Base-by-base conservation (phyloP, 352 stramenopile species). In the Phytophthora lateralis region DNA sequence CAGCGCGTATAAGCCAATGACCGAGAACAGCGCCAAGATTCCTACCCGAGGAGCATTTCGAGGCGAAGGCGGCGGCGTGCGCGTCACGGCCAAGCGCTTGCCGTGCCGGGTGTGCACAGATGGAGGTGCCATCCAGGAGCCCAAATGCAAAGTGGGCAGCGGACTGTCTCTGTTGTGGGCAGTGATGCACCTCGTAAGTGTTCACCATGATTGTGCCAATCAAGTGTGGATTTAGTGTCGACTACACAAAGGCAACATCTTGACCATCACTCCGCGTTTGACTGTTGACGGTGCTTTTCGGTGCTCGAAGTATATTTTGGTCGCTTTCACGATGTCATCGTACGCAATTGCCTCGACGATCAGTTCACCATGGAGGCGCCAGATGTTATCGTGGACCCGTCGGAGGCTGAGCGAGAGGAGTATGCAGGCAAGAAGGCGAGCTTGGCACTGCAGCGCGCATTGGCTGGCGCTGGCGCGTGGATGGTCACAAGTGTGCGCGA, bases 1-100 rank as follows among this genome's bases (percentile, higher is more conserved):
- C 24, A 74, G 3, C 0, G 60, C 45, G 43, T 77, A 74, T 6
- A 77, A 29, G 0, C 60, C 69, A 43, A 74, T 60, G 24, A 56
- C 35, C 8, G 69, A 65, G 59, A 69, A 72, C 9, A 77, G 61
- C 37, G 56, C 27, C 26, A 66, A 62, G 24, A 63, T 18, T 7
- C 66, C 46, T 7, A 66, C 37, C 20, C 66, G 60, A 63, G 49
- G 54, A 9, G 26, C 50, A 52, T 34, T 65, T 26, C 50, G 56
- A 32, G 44, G 63, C 34, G 56, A 66, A 57, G 45, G 43, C 11
- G 55, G 61, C 18, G 54, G 61, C 15, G 61, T 64, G 26, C 14
- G 17, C 27, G 46, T 43, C 15, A 34, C 10, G 24, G 18, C 12
- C 21, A 52, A 58, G 24, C 54, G 46, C 46, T 46, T 56, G 27